Percentiles rank a stretch among this genome's conserved stretches.
These are phyloP conservation scores for Coemansia sp. DNA, from an alignment of 192 early-diverging fungal genomes.

Conservation along the genomic window DNA sequence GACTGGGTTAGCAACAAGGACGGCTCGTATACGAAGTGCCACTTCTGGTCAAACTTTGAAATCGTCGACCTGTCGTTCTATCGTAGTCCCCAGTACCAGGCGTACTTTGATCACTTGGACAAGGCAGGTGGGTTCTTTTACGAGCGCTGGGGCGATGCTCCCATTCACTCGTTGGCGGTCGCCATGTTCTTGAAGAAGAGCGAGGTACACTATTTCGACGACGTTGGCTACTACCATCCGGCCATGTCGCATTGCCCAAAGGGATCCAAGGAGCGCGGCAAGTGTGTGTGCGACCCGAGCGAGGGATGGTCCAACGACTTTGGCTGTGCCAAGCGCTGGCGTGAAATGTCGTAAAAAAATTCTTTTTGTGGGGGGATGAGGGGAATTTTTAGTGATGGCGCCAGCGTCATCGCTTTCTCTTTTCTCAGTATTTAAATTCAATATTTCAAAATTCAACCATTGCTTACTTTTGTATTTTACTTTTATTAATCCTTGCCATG, in stretches of 20 bases:
- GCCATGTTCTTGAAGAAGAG: conserved; percentile 55
- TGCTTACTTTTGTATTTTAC: not conserved
- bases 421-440: too few relatives aligned
- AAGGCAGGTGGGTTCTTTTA: conserved; percentile 85
- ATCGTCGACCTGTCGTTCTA: conserved; percentile 70
- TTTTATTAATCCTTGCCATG: not conserved
- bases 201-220: conserved; percentile 69
- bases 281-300: conserved; percentile 42
- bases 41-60: conserved; percentile 91
- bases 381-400: not conserved
- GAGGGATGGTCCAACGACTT: conserved; percentile 33
- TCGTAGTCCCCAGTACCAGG: conserved; percentile 56
- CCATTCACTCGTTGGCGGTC: conserved; percentile 68
- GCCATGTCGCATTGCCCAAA: conserved; percentile 43
- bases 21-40: conserved; percentile 61
- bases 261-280: conserved; percentile 44
- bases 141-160: conserved; percentile 67
- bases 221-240: conserved; percentile 65
- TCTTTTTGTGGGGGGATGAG: not conserved
- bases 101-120: conserved; percentile 75
- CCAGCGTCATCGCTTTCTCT: not conserved
- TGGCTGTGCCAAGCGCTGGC: conserved; percentile 44
- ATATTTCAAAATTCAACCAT: not conserved
- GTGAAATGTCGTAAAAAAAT: conserved; percentile 8
- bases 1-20: conserved; percentile 33